Conservation (phyloP, 352 stramenopile species). For the Phytophthora foliorum region DNA sequence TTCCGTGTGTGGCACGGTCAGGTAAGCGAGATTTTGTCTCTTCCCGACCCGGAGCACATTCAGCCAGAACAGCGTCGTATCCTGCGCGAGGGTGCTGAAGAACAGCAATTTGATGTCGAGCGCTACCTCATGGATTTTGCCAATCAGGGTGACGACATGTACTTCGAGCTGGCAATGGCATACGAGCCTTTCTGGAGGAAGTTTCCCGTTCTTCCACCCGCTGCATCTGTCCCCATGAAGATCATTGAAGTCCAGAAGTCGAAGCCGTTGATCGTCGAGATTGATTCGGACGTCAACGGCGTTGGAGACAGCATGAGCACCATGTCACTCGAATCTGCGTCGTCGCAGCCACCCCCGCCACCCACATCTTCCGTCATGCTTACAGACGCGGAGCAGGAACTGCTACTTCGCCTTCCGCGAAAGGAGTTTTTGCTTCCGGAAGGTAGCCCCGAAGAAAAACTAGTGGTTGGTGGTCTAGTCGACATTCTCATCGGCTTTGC, state of each 20-base stretch:
- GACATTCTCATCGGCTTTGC: slow-evolving; percentile 96
- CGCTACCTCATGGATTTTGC: slow-evolving; percentile 96
- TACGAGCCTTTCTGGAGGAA: slow-evolving; percentile 93
- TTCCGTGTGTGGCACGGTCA: slow-evolving; percentile 94
- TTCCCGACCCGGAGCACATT: slow-evolving; percentile 90
- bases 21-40: slow-evolving; percentile 94
- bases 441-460: slow-evolving; percentile 61
- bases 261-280: slow-evolving; percentile 53
- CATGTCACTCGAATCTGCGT: slow-evolving; percentile 33
- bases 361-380: slow-evolving; percentile 37
- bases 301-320: slow-evolving; percentile 33
- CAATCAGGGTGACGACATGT: slow-evolving; percentile 93
- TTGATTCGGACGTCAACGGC: slow-evolving; percentile 33
- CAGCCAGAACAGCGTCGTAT: slow-evolving; percentile 70
- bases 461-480: slow-evolving; percentile 87
- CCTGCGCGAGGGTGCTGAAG: slow-evolving; percentile 89
- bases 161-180: slow-evolving; percentile 92
- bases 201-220: slow-evolving; percentile 37
- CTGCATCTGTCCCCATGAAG: slow-evolving; percentile 7
- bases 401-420: slow-evolving; percentile 74
- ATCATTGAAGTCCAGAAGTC: slow-evolving; percentile 7
- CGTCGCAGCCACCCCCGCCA: slow-evolving; percentile 4
- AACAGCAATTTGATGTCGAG: slow-evolving; percentile 95
- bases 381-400: slow-evolving; percentile 75
- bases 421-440: slow-evolving; percentile 84